Percentiles rank a stretch among this genome's conserved stretches.
Conservation (phyloP, 306 rosid genomes). For the Luffa acutangula region DNA sequence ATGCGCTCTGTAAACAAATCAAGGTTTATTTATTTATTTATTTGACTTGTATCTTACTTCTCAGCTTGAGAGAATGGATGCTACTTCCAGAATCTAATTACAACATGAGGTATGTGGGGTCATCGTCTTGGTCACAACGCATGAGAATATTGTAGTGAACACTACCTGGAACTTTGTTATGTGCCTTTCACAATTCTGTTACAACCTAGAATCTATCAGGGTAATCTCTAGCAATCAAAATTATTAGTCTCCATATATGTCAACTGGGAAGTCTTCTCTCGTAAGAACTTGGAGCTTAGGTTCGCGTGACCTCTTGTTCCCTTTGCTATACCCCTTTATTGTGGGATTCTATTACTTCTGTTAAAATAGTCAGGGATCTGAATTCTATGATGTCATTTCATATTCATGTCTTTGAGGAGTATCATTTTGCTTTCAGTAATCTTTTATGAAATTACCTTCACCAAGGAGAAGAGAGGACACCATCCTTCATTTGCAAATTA, state of each 20-base stretch:
- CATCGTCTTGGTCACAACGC: not conserved
- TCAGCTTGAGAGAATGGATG: conserved; percentile 74
- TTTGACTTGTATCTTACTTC: conserved; percentile 14
- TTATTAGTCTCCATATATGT: not conserved
- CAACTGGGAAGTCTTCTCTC: not conserved
- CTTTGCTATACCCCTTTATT: not conserved
- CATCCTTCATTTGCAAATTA: not conserved
- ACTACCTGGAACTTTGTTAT: not conserved
- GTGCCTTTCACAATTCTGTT: not conserved
- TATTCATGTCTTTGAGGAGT: not conserved
- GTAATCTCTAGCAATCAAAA: not conserved
- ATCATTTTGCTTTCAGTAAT: not conserved
- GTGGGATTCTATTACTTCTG: not conserved
- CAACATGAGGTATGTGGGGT: conserved; percentile 41
- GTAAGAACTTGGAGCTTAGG: not conserved
- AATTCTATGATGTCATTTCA: not conserved
- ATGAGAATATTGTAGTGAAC: not conserved
- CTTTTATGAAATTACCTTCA: not conserved
- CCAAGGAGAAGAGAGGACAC: not conserved
- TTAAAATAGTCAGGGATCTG: not conserved
- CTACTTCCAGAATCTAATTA: conserved; percentile 71
- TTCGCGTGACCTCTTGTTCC: not conserved
- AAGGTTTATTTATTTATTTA: not conserved
- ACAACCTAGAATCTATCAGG: not conserved
- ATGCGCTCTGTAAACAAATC: not conserved